Percentiles rank a stretch among this genome's conserved stretches.
Conservation (phyloP, 225 moss, liverwort and hornwort species). For the Bryum argenteum region DNA sequence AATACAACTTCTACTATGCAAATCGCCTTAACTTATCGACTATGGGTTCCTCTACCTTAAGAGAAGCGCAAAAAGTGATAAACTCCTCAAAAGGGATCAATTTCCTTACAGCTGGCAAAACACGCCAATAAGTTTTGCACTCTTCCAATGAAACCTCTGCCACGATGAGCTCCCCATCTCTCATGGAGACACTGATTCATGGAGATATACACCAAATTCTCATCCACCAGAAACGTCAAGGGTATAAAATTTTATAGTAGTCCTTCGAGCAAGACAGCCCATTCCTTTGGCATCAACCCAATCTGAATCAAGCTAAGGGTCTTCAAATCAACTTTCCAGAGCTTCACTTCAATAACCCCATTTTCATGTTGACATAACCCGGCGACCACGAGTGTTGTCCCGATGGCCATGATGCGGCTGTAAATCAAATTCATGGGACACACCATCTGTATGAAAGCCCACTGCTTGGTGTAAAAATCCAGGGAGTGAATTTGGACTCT, state of each 20-base stretch:
- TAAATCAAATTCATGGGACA: constrained; percentile 39
- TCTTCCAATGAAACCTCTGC: constrained; percentile 41
- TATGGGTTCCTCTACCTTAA: too few relatives aligned
- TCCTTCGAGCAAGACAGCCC: constrained; percentile 33
- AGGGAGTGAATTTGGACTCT: constrained; percentile 38
- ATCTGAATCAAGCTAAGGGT: constrained; percentile 39
- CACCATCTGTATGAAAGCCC: constrained; percentile 33
- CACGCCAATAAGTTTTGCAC: constrained; percentile 42
- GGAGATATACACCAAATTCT: constrained; percentile 41
- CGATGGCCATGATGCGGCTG: constrained; percentile 46
- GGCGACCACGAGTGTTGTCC: constrained; percentile 39
- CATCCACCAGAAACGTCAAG: constrained; percentile 43
- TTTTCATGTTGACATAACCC: constrained; percentile 38
- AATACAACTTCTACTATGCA: too few relatives aligned
- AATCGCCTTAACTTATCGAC: too few relatives aligned
- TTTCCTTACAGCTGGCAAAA: constrained; percentile 41
- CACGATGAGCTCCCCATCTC: constrained; percentile 37
- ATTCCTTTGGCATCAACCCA: constrained; percentile 41
- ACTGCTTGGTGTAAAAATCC: constrained; percentile 32
- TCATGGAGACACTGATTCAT: constrained; percentile 18
- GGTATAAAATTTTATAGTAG: constrained; percentile 18
- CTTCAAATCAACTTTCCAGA: constrained; percentile 44
- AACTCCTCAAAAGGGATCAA: constrained; percentile 51
- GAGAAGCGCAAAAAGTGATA: constrained; percentile 50
- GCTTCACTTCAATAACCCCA: constrained; percentile 32